These are phyloP conservation scores for Epichloe sp. DNA, from an alignment of 2,329 filamentous ascomycete species.

Conservation along the genomic window DNA sequence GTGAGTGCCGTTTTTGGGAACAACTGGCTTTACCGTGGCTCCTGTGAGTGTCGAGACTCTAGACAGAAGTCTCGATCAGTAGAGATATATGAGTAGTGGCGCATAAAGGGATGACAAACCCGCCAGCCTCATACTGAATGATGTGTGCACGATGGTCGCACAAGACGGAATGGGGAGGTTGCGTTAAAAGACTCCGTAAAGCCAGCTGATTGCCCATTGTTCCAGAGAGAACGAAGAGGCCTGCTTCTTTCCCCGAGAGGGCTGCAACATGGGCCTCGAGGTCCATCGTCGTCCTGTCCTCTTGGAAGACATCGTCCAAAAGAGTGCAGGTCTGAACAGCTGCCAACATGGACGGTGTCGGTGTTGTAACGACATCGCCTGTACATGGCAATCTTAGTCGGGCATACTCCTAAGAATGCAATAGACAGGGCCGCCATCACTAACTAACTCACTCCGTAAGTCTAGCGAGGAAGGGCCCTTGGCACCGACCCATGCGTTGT, in stretches of 20 bases:
- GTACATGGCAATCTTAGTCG: not conserved
- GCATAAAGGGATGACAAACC: conserved; percentile 25
- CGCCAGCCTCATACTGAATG: conserved; percentile 50
- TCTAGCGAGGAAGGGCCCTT: conserved; percentile 9
- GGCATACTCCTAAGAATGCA: not conserved
- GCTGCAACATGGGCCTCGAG: conserved; percentile 64
- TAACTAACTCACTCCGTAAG: conserved; percentile 10
- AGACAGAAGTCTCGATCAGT: conserved; percentile 8
- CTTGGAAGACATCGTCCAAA: conserved; percentile 70
- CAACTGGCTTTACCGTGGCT: conserved; percentile 53
- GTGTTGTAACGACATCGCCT: conserved; percentile 53
- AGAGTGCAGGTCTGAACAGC: conserved; percentile 65
- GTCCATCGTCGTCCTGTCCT: conserved; percentile 64
- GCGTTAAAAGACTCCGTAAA: conserved; percentile 61
- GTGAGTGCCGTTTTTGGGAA: conserved; percentile 57
- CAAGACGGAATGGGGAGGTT: conserved; percentile 69
- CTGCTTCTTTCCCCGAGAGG: conserved; percentile 62
- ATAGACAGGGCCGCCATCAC: not conserved
- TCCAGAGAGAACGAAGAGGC: conserved; percentile 72
- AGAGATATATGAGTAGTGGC: not conserved
- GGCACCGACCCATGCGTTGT: conserved; percentile 10
- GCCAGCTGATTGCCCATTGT: conserved; percentile 92
- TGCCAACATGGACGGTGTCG: conserved; percentile 67
- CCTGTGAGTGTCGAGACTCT: conserved; percentile 60
- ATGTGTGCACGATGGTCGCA: conserved; percentile 74